Evolutionary conservation across 352 stramenopile genomes (phyloP), one percentile per base, ranked within the genome.

Genomic region (Pythium biforme): DNA sequence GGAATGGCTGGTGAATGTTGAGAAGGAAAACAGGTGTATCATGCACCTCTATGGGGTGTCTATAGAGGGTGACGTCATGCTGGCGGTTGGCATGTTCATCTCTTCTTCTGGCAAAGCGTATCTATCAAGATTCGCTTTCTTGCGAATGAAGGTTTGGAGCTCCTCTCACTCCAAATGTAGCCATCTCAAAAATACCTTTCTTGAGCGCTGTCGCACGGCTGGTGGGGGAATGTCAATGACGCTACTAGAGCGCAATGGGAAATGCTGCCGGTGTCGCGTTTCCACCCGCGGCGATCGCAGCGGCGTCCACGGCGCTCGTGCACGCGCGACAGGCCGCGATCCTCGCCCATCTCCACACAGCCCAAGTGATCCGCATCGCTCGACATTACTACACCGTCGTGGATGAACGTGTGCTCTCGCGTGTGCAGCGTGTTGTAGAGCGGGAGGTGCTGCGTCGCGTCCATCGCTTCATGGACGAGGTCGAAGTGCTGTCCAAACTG

Each of bases 401-500:
- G 26, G 78, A 90, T 48, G 74, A 90, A 49, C 77, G 68, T 43
- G 76, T 88, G 47, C 41, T 88, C 19, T 73, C 66, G 10, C 68
- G 69, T 19, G 75, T 82, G 22, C 70, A 88, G 17, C 72, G 57
- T 10, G 55, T 74, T 0, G 81, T 90, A 23, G 79, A 90, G 64
- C 52, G 75, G 29, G 68, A 87, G 49, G 69, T 89, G 23, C 39
- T 91, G 10, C 68, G 65, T 4, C 70, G 67, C 22, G 61, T 86
- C 22, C 64, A 73, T 14, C 65, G 77, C 1, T 54, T 87, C 11
- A 69, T 64, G 8, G 68, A 87, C 48, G 69, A 83, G 25, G 72
- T 79, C 2, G 79, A 91, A 40, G 76, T 84, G 40, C 58, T 49
- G 20, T 87, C 77, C 4, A 91, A 91, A 68, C 27, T 79, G 1